Evolutionary conservation across 768 basidiomycete genomes (phyloP), one percentile per base, ranked within the genome.

Genomic region (Auricularia sp.): DNA sequence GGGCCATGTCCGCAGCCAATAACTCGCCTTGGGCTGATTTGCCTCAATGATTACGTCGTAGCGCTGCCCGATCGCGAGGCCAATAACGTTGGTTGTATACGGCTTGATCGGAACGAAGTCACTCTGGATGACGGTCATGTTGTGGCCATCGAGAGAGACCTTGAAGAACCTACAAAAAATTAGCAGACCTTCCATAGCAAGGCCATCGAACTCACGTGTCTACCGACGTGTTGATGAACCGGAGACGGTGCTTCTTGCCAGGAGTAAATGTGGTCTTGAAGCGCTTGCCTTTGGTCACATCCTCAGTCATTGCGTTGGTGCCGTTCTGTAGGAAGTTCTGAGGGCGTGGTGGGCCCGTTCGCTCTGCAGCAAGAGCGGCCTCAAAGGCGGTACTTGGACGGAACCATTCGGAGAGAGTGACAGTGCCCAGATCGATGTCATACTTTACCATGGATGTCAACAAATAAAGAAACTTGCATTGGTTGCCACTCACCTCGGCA

Each of bases 231-330:
- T 65, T 65, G 59, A 65, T 54, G 59, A 62, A 45, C 5, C 64
- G 64, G 24, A 65, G 24, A n/a, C 64, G 64, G 44, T 65, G 61
- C 24, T 45, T 61, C 64, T 65, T 61, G 45, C 64, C 64, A 16
- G 58, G 61, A 24, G 59, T 61, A 44, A 65, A 61, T 16, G 56
- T 65, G 24, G 58, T 10, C 56, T 59, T 59, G 56, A 59, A 59
- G 56, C 56, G 56, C 56, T 29, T 35, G 56, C 56, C 56, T 29
- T 33, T 14, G 56, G 56, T 35, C 56, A 29, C 8, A 29, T 59
- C 34, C 11, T 24, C 13, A 24, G 34, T 14, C 16, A 6, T 33
- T 4, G 34, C 56, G 56, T 59, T 59, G 24, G 56, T 59, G 56
- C 56, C 56, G 56, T 59, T 59, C 16, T 29, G 11, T 21, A 59